Conservation (phyloP, 176 grass and related monocot genomes). For the Ensete glaucum region DNA sequence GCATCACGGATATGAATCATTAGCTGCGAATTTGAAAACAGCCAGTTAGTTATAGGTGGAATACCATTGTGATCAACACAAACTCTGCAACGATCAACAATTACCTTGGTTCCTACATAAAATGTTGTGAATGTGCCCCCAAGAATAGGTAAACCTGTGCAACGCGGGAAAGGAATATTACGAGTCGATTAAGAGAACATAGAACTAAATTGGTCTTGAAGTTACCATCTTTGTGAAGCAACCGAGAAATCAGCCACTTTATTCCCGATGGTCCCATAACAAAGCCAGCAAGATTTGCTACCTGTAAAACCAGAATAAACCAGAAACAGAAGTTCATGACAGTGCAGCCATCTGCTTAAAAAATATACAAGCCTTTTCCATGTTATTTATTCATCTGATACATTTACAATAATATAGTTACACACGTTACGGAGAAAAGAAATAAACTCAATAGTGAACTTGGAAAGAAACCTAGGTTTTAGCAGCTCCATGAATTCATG, state of each 20-base stretch:
- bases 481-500: no score
- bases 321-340: conserved; percentile 11
- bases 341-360: background rate
- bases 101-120: conserved; percentile 84
- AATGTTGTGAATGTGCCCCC: conserved; percentile 54
- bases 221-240: conserved; percentile 56
- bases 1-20: conserved; percentile 77
- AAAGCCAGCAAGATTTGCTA: conserved; percentile 85
- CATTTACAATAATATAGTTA: no score
- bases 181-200: background rate
- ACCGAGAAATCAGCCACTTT: conserved; percentile 51
- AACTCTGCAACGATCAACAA: background rate
- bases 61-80: background rate
- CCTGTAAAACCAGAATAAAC: conserved; percentile 21
- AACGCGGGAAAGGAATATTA: conserved; percentile 26
- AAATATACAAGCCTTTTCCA: background rate
- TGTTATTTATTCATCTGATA: background rate
- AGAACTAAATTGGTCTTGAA: background rate
- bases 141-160: conserved; percentile 46
- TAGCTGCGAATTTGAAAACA: conserved; percentile 40
- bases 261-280: conserved; percentile 69
- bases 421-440: no score
- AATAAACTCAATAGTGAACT: no score
- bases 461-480: no score
- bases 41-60: background rate